Evolutionary conservation across 2,329 filamentous ascomycete genomes (phyloP).

Genomic region (Cladophialophora yegresii): DNA sequence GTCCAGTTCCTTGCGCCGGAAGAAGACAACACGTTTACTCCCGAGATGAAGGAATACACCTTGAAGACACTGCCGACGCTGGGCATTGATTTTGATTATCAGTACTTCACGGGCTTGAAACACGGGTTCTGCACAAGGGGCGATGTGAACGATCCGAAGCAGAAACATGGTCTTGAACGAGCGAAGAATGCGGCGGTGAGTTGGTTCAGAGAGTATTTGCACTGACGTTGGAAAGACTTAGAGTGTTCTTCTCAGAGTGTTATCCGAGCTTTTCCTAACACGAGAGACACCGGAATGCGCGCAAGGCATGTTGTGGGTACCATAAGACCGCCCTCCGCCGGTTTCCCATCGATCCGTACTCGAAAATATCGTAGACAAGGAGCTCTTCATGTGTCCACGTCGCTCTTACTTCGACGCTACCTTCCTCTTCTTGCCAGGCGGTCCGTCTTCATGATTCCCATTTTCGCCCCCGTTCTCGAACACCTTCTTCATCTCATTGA

Average conservation of each 20-base stretch:
- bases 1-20: constrained; percentile 58
- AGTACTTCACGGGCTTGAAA: constrained; percentile 53
- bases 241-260: background rate
- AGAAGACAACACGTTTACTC: constrained; percentile 47
- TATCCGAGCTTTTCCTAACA: background rate
- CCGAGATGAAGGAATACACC: constrained; percentile 51
- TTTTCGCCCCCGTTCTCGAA: background rate
- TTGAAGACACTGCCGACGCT: constrained; percentile 45
- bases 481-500: constrained; percentile 41
- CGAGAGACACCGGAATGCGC: background rate
- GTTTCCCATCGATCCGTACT: background rate
- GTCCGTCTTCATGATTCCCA: background rate
- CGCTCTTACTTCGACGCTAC: background rate
- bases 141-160: constrained; percentile 43
- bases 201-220: constrained; percentile 44
- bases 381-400: background rate
- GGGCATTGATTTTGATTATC: constrained; percentile 53
- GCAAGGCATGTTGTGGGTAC: background rate
- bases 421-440: background rate
- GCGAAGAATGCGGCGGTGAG: constrained; percentile 53
- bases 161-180: constrained; percentile 51
- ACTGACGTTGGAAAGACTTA: background rate
- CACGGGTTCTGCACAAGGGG: constrained; percentile 53
- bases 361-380: background rate
- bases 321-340: background rate